phyloP scores from a whole-genome alignment of 2,329 filamentous ascomycete genomes.

The Thelonectria rubi region DNA sequence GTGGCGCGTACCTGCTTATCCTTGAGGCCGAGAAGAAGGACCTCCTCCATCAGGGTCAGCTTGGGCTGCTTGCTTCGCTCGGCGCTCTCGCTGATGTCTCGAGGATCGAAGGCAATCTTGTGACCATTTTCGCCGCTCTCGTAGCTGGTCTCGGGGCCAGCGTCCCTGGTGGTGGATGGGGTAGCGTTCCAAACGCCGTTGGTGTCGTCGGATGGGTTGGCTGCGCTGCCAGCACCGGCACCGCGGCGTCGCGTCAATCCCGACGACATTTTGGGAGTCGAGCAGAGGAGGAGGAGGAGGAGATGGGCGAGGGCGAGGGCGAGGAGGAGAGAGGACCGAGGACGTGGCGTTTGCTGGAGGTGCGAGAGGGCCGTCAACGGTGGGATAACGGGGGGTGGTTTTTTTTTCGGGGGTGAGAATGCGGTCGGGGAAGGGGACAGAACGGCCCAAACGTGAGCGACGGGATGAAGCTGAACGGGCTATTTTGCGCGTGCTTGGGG shows the following conservation, averaged over 20 bases:
- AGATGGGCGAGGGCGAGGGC: slow-evolving; percentile 10
- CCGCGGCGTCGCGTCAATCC: slow-evolving; percentile 73
- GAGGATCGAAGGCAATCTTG: slow-evolving; percentile 97
- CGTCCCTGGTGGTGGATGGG: slow-evolving; percentile 63
- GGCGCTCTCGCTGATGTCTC: slow-evolving; percentile 95
- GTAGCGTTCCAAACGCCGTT: slow-evolving; percentile 63
- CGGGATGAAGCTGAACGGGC: slow-evolving; percentile 37
- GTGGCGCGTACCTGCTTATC: slow-evolving; percentile 84
- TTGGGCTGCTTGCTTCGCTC: slow-evolving; percentile 98
- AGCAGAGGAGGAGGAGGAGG: slow-evolving; percentile 8
- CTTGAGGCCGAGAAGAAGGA: slow-evolving; percentile 92
- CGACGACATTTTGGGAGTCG: slow-evolving; percentile 48
- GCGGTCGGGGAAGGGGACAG: slow-evolving; percentile 40
- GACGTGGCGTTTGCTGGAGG: slow-evolving; percentile 20
- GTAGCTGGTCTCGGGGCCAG: slow-evolving; percentile 81
- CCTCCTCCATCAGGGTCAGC: slow-evolving; percentile 98
- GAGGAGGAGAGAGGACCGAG: slow-evolving; percentile 20
- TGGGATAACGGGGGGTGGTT: not conserved
- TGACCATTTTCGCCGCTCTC: slow-evolving; percentile 94
- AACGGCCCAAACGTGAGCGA: slow-evolving; percentile 29
- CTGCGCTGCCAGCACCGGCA: slow-evolving; percentile 73
- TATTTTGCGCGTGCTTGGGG: slow-evolving; percentile 38
- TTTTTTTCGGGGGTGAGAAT: slow-evolving; percentile 32
- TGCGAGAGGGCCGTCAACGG: slow-evolving; percentile 17
- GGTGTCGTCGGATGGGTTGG: slow-evolving; percentile 62